Percentiles rank a stretch among this genome's conserved stretches.
These are phyloP conservation scores for Cytospora mali DNA, from an alignment of 2,329 filamentous ascomycete genomes.

Conservation along the genomic window DNA sequence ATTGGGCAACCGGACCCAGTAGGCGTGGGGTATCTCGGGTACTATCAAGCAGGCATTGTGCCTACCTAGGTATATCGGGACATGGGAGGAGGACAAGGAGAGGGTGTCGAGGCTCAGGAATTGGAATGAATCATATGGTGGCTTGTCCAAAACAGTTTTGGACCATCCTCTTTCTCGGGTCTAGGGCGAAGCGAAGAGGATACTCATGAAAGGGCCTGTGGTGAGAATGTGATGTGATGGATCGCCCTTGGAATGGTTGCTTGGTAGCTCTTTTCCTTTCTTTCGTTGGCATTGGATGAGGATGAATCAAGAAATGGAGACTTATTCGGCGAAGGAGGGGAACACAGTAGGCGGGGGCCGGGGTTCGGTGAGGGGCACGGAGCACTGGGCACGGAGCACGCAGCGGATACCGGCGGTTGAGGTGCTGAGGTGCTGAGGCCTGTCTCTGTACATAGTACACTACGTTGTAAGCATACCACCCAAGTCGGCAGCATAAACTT, in stretches of 20 bases:
- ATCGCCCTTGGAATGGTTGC: not conserved
- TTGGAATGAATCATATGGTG: slow-evolving; percentile 7
- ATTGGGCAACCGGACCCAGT: slow-evolving; percentile 40
- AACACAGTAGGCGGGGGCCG: not conserved
- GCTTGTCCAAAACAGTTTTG: not conserved
- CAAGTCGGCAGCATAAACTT: too few relatives aligned
- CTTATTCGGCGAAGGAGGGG: not conserved
- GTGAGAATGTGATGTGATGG: slow-evolving; percentile 4
- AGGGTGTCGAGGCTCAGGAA: not conserved
- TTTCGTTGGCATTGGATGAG: slow-evolving; percentile 15
- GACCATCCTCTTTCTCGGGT: not conserved
- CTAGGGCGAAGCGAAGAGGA: slow-evolving; percentile 5
- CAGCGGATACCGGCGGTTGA: slow-evolving; percentile 15
- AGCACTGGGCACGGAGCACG: slow-evolving; percentile 15
- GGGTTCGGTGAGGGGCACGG: slow-evolving; percentile 9
- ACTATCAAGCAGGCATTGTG: slow-evolving; percentile 9
- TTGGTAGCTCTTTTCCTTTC: not conserved
- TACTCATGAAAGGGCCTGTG: not conserved
- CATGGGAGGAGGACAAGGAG: slow-evolving; percentile 15
- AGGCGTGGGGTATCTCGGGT: slow-evolving; percentile 14
- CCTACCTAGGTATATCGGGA: slow-evolving; percentile 18
- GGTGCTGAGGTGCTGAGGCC: not conserved
- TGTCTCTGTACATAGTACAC: too few relatives aligned
- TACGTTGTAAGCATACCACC: too few relatives aligned
- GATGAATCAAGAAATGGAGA: slow-evolving; percentile 4